Conservation (phyloP, 1,284 basidiomycete species). For the Xanthoconium separans region DNA sequence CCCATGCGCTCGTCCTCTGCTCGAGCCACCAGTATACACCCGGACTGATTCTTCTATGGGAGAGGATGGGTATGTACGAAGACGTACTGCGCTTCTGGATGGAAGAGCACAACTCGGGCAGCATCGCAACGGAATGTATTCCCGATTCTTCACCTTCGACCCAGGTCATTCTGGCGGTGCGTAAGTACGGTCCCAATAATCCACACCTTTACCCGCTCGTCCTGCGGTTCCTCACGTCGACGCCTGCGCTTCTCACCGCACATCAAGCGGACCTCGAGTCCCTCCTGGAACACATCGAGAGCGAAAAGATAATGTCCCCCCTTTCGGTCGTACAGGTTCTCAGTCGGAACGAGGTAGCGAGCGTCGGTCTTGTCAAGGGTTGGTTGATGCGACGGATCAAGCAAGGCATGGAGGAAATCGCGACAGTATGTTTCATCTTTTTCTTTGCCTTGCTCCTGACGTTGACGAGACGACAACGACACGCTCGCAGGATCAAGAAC, state of each 20-base stretch:
- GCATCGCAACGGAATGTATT: not conserved
- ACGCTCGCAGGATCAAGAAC: constrained; percentile 71
- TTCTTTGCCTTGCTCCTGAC: not conserved
- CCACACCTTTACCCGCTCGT: constrained; percentile 86
- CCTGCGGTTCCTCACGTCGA: constrained; percentile 87
- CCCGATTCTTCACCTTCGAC: constrained; percentile 40
- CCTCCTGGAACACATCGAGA: constrained; percentile 77
- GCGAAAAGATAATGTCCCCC: constrained; percentile 81
- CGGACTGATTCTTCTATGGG: constrained; percentile 89
- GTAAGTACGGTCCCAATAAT: constrained; percentile 69
- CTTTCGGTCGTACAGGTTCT: constrained; percentile 87
- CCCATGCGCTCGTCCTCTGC: constrained; percentile 92
- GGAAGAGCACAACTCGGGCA: constrained; percentile 55
- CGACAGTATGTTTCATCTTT: constrained; percentile 56
- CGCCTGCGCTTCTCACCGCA: constrained; percentile 61
- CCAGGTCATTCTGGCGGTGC: constrained; percentile 73
- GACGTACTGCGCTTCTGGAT: constrained; percentile 94
- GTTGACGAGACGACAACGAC: not conserved
- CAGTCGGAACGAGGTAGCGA: constrained; percentile 83
- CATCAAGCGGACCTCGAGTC: constrained; percentile 72
- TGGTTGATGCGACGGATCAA: constrained; percentile 83
- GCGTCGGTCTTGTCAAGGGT: constrained; percentile 86
- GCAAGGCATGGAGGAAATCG: constrained; percentile 73
- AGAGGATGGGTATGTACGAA: constrained; percentile 94
- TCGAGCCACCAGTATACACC: constrained; percentile 79